These are phyloP conservation scores for Fagopyrum homotropicum DNA, from an alignment of 148 eudicot genomes.

Conservation along the genomic window DNA sequence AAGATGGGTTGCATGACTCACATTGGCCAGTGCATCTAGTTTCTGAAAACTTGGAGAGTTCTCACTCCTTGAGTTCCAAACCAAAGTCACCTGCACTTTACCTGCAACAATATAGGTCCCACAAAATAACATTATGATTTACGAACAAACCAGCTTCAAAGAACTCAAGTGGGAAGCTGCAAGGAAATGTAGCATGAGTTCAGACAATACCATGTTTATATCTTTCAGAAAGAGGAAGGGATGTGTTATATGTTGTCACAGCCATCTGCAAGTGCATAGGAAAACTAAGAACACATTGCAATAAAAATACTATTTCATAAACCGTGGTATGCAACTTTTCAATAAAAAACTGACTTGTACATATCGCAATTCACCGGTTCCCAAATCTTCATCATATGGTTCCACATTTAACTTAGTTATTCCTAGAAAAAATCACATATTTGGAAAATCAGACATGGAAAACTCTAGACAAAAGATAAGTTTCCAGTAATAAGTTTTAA, in stretches of 20 bases:
- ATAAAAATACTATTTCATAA: neutral
- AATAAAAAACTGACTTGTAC: constrained; percentile 35
- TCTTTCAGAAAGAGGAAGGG: constrained; percentile 78
- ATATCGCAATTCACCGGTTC: constrained; percentile 85
- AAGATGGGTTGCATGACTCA: constrained; percentile 23
- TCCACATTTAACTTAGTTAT: constrained; percentile 58
- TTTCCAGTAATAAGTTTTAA: neutral
- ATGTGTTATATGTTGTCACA: constrained; percentile 76
- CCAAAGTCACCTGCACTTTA: constrained; percentile 83
- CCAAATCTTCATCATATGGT: constrained; percentile 85
- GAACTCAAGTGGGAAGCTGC: neutral
- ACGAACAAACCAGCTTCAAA: neutral
- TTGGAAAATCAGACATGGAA: neutral
- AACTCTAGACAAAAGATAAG: neutral
- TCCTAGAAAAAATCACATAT: constrained; percentile 29
- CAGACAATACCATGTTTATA: constrained; percentile 58
- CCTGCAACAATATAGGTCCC: constrained; percentile 35
- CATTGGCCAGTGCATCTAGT: constrained; percentile 66
- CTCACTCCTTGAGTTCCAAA: constrained; percentile 93
- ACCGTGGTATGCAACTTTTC: neutral
- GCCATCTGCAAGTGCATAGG: constrained; percentile 61
- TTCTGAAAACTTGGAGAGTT: constrained; percentile 54
- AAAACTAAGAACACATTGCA: neutral
- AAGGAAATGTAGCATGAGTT: constrained; percentile 11
- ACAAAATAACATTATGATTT: constrained; percentile 4